These are phyloP conservation scores for Hordeum marinum DNA, from an alignment of 176 grass and related monocot genomes.

Conservation along the genomic window DNA sequence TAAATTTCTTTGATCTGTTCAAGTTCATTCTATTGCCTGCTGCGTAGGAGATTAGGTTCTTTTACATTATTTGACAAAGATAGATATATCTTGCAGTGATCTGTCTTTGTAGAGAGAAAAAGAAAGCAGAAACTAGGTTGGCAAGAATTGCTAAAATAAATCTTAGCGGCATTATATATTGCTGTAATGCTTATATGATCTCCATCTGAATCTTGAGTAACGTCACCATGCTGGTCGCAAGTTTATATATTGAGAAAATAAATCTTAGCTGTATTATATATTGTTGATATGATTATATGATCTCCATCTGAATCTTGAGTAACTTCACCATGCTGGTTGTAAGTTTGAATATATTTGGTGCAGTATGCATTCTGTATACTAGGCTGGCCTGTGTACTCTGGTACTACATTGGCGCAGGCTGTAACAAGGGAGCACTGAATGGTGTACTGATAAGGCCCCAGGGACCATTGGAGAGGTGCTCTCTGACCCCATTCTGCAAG, in stretches of 20 bases:
- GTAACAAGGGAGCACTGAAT: slow-evolving; percentile 52
- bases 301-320: slow-evolving; percentile 14
- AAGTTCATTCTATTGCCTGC: slow-evolving; percentile 5
- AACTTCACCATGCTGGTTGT: not conserved
- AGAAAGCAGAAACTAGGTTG: not conserved
- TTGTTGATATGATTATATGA: not conserved
- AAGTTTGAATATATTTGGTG: not conserved
- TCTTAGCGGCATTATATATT: slow-evolving; percentile 4
- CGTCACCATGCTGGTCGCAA: not conserved
- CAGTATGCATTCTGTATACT: slow-evolving; percentile 33
- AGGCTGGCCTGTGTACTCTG: slow-evolving; percentile 36
- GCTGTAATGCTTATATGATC: not conserved
- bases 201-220: slow-evolving; percentile 18
- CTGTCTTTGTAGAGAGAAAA: slow-evolving; percentile 7
- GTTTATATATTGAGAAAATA: not conserved
- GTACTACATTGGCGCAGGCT: slow-evolving; percentile 38
- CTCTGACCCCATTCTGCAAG: slow-evolving; percentile 30
- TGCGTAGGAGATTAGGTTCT: slow-evolving; percentile 2
- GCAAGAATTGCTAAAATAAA: not conserved
- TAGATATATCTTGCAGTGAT: not conserved
- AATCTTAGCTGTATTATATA: not conserved
- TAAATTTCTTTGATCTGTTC: slow-evolving; percentile 17
- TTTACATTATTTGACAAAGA: slow-evolving; percentile 18
- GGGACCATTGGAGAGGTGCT: slow-evolving; percentile 54
- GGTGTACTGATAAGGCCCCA: slow-evolving; percentile 32